These are phyloP conservation scores for Rhododendron williamsianum DNA, from an alignment of 148 eudicot species.

Conservation along the genomic window DNA sequence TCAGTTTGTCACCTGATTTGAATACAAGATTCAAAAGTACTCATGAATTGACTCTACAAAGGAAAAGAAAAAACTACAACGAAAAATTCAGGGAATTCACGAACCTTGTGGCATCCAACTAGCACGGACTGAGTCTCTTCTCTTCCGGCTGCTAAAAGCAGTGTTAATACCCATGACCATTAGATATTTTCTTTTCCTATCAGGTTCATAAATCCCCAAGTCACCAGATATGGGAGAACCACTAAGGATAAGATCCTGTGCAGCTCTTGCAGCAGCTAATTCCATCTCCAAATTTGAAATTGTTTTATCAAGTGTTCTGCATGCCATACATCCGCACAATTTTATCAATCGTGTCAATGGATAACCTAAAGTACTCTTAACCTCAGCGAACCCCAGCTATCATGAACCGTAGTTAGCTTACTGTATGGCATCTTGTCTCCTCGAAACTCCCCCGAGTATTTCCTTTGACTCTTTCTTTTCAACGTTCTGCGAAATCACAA, in stretches of 20 bases:
- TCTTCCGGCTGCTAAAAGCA: conserved; percentile 87
- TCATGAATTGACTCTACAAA: neutral
- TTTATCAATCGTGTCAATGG: neutral
- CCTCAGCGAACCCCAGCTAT: conserved; percentile 2
- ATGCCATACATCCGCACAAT: neutral
- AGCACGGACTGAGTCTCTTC: conserved; percentile 89
- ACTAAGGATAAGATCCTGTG: conserved; percentile 65
- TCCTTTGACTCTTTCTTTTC: conserved; percentile 31
- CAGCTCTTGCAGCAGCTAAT: conserved; percentile 86
- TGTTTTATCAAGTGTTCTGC: conserved; percentile 72
- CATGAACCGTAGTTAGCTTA: conserved; percentile 26
- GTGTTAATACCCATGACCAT: conserved; percentile 89
- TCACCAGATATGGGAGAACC: conserved; percentile 59
- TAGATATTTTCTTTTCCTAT: conserved; percentile 59
- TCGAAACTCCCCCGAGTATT: conserved; percentile 41
- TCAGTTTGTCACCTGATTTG: conserved; percentile 59
- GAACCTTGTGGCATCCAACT: conserved; percentile 97
- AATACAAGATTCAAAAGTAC: neutral
- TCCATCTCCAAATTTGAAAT: conserved; percentile 90
- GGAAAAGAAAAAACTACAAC: neutral
- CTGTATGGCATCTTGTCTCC: conserved; percentile 54
- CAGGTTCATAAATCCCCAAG: conserved; percentile 28
- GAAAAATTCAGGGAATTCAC: neutral
- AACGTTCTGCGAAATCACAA: conserved; percentile 24
- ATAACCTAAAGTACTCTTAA: neutral